These are phyloP conservation scores for Blastobotrys parvus DNA, from an alignment of 805 yeast species.

Conservation along the genomic window DNA sequence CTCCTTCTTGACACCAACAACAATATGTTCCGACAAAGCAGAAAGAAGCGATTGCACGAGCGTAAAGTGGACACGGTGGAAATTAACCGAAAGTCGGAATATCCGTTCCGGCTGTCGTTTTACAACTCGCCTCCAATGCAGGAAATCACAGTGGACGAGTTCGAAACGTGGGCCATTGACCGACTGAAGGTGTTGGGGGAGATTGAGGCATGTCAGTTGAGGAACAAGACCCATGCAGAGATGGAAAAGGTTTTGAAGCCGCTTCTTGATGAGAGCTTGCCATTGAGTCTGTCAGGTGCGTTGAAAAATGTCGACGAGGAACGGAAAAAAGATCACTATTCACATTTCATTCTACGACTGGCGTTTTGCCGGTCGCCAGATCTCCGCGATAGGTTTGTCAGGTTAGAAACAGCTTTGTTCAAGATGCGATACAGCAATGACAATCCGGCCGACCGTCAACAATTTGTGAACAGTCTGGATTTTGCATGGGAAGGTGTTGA, in stretches of 20 bases:
- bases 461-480: constrained; percentile 57
- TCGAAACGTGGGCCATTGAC: constrained; percentile 94
- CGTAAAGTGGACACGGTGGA: constrained; percentile 28
- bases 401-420: constrained; percentile 69
- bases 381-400: constrained; percentile 66
- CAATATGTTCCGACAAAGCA: constrained; percentile 23
- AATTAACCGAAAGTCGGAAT: constrained; percentile 29
- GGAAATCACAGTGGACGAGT: constrained; percentile 86
- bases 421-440: constrained; percentile 60
- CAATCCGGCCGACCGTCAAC: constrained; percentile 57
- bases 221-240: constrained; percentile 58
- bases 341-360: constrained; percentile 79
- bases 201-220: constrained; percentile 61
- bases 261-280: constrained; percentile 52
- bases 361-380: constrained; percentile 85
- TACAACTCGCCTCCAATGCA: constrained; percentile 70
- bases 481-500: constrained; percentile 65
- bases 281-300: constrained; percentile 40
- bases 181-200: constrained; percentile 75
- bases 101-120: constrained; percentile 60
- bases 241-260: constrained; percentile 60
- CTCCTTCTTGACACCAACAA: neutral
- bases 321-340: constrained; percentile 81
- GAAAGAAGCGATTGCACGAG: constrained; percentile 23
- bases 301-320: constrained; percentile 35